Percentiles rank a stretch among this genome's conserved stretches.
These are phyloP conservation scores for Sporothrix sp. DNA, from an alignment of 2,329 filamentous ascomycete species.

Conservation along the genomic window DNA sequence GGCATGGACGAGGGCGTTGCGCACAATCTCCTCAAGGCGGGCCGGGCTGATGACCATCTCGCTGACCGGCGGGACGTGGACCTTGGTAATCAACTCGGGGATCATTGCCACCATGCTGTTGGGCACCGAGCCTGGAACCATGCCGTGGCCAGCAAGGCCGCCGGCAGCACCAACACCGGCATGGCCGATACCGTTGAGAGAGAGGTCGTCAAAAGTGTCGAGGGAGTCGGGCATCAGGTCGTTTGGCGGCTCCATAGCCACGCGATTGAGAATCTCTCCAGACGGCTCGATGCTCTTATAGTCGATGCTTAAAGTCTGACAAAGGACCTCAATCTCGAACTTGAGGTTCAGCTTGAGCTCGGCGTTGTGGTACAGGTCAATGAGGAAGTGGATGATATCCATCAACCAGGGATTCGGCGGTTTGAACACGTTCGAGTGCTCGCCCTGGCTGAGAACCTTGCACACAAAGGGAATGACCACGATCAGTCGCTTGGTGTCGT, in stretches of 20 bases:
- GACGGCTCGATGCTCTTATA: slow-evolving; percentile 86
- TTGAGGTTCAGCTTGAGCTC: slow-evolving; percentile 95
- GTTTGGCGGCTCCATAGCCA: slow-evolving; percentile 50
- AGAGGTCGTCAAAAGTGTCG: slow-evolving; percentile 75
- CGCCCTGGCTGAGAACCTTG: slow-evolving; percentile 83
- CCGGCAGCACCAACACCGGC: slow-evolving; percentile 49
- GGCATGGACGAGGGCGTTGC: slow-evolving; percentile 76
- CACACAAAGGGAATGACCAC: slow-evolving; percentile 96
- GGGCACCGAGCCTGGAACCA: slow-evolving; percentile 68
- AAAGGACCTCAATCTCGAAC: slow-evolving; percentile 96
- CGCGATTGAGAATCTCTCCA: slow-evolving; percentile 71
- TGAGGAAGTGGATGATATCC: slow-evolving; percentile 84
- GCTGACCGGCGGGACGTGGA: slow-evolving; percentile 72
- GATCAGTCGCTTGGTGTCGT: slow-evolving; percentile 81
- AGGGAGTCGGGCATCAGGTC: slow-evolving; percentile 57
- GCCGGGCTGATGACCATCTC: slow-evolving; percentile 65
- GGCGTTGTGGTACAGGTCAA: slow-evolving; percentile 87
- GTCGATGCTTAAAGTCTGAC: slow-evolving; percentile 83
- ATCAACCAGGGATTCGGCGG: slow-evolving; percentile 97
- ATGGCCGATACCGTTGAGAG: slow-evolving; percentile 63
- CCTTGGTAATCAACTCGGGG: slow-evolving; percentile 69
- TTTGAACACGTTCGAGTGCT: slow-evolving; percentile 76
- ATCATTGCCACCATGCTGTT: slow-evolving; percentile 67
- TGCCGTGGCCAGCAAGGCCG: slow-evolving; percentile 32
- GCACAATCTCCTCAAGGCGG: slow-evolving; percentile 66